A percentile compares a stretch with the other conserved stretches of the same genome.
Conservation (phyloP, 2,329 filamentous ascomycete genomes). For the Microdochium nivale region DNA sequence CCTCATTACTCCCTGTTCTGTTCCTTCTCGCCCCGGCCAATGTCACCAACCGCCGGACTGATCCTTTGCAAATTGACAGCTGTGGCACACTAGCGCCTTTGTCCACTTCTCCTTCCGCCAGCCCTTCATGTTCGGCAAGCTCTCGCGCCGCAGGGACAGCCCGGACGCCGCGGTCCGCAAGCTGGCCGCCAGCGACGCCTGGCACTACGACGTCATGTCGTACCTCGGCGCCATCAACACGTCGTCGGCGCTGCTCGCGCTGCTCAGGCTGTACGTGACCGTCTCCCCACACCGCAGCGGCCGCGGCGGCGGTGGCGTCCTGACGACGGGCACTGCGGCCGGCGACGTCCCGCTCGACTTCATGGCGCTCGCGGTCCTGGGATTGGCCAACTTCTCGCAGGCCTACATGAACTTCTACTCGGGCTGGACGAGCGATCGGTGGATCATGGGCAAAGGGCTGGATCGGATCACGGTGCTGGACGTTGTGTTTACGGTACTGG, state of each 20-base stretch:
- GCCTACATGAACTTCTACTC: slow-evolving; percentile 12
- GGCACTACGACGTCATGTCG: slow-evolving; percentile 16
- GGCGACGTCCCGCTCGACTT: slow-evolving; percentile 10
- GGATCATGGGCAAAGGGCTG: slow-evolving; percentile 17
- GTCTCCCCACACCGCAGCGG: neutral
- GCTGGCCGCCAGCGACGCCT: slow-evolving; percentile 8
- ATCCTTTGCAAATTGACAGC: neutral
- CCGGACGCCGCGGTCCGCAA: slow-evolving; percentile 4
- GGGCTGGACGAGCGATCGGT: slow-evolving; percentile 8
- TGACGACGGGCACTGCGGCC: neutral
- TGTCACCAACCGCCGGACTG: neutral
- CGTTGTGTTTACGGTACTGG: slow-evolving; percentile 1
- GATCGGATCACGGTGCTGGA: slow-evolving; percentile 15
- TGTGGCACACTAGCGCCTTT: slow-evolving; percentile 7
- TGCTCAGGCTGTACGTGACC: slow-evolving; percentile 9
- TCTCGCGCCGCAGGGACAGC: slow-evolving; percentile 7
- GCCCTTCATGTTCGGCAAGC: slow-evolving; percentile 7
- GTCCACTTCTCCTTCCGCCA: slow-evolving; percentile 10
- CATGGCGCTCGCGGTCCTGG: slow-evolving; percentile 12
- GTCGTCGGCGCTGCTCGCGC: slow-evolving; percentile 10
- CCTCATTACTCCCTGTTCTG: neutral
- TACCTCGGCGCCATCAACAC: slow-evolving; percentile 15
- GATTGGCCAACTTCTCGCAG: slow-evolving; percentile 15
- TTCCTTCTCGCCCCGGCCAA: neutral
- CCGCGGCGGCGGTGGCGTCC: slow-evolving; percentile 2